phyloP scores from a whole-genome alignment of 805 yeast species.

The Lipomyces kockii region DNA sequence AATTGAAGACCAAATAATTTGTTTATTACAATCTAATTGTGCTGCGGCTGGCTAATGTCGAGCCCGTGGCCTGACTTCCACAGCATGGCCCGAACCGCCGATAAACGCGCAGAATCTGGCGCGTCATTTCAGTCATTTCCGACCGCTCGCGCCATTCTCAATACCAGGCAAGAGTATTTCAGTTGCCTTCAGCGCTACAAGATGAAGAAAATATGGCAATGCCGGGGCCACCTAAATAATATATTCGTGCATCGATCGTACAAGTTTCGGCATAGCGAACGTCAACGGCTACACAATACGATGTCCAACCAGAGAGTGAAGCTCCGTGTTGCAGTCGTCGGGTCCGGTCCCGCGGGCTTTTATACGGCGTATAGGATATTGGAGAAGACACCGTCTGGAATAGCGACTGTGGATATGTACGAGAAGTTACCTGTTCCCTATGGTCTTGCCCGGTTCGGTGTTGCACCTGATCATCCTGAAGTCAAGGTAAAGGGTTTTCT shows the following conservation, averaged over 20 bases:
- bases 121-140: not conserved
- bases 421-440: constrained; percentile 88
- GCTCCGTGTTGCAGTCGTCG: constrained; percentile 70
- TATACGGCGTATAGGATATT: constrained; percentile 81
- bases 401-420: constrained; percentile 67
- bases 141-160: not conserved
- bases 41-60: no score
- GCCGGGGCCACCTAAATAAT: not conserved
- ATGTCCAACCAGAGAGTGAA: not conserved
- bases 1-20: no score
- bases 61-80: no score
- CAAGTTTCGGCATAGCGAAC: not conserved
- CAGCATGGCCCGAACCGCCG: no score
- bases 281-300: not conserved
- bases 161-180: not conserved
- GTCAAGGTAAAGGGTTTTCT: constrained; percentile 57
- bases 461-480: constrained; percentile 99
- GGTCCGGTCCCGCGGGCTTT: constrained; percentile 97
- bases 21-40: no score
- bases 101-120: no score
- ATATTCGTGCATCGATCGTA: not conserved
- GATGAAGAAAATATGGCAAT: not conserved
- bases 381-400: constrained; percentile 49
- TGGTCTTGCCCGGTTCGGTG: constrained; percentile 91
- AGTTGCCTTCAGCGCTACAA: not conserved